These are phyloP conservation scores for Colletotrichum sidae DNA, from an alignment of 2,329 filamentous ascomycete species.

Conservation along the genomic window DNA sequence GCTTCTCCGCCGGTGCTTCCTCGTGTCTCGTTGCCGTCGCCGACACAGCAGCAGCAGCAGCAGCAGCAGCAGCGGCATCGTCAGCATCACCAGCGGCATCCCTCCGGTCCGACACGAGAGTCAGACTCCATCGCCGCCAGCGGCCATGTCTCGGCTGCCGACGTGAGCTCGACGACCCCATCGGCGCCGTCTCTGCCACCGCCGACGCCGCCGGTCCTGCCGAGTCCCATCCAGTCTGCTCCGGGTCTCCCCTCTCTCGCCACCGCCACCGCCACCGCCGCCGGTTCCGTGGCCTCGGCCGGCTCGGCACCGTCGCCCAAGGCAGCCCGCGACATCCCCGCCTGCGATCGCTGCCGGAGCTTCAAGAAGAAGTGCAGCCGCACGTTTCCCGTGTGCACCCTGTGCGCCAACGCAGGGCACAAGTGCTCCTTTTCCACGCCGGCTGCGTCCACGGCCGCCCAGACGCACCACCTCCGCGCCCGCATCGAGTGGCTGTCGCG, in stretches of 20 bases:
- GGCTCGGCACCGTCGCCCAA: slow-evolving; percentile 41
- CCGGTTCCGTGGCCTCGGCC: slow-evolving; percentile 40
- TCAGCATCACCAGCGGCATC: not conserved
- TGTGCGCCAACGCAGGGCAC: slow-evolving; percentile 53
- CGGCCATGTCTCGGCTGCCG: too few species aligned
- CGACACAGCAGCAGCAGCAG: not conserved
- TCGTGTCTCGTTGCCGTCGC: slow-evolving; percentile 8
- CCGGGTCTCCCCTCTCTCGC: not conserved
- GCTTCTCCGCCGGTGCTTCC: slow-evolving; percentile 36
- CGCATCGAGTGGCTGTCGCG: slow-evolving; percentile 54
- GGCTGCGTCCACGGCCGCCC: slow-evolving; percentile 45
- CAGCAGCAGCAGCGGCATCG: not conserved
- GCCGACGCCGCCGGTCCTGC: slow-evolving; percentile 13
- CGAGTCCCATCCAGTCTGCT: slow-evolving; percentile 1
- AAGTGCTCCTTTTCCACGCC: slow-evolving; percentile 51
- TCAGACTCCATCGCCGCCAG: not conserved
- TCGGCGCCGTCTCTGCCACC: not conserved
- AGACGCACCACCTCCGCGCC: slow-evolving; percentile 51
- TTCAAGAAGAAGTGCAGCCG: slow-evolving; percentile 60
- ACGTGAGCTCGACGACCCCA: too few species aligned
- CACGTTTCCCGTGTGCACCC: slow-evolving; percentile 53
- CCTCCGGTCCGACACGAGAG: too few species aligned
- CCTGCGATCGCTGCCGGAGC: slow-evolving; percentile 56
- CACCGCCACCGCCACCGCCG: slow-evolving; percentile 42
- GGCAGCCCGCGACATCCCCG: slow-evolving; percentile 42